Base-by-base conservation (phyloP, 345 rosid genomes). In the Pugionium cornutum region DNA sequence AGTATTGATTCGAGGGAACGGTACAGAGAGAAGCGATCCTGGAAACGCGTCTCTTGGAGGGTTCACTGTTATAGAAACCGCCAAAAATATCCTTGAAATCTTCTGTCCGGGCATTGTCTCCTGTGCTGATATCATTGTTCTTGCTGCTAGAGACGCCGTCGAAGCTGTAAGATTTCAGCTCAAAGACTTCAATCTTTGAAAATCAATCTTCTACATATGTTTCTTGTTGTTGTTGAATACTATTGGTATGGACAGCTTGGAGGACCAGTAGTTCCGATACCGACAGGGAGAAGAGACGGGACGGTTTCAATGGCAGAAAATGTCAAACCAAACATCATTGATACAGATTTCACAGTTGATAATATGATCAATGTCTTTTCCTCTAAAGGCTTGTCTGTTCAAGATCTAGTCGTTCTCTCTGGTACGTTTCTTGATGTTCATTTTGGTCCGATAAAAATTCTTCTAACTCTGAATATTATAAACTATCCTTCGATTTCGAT, bases 71-170 rank as follows among this genome's bases (percentile, higher is more conserved):
- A 83, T 89, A 27, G 83, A 89, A 72, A 77, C 78, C 26, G 85
- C 85, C 7, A 89, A 89, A 78, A 75, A 82, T 58, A 74, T 76
- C n/a, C 84, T 85, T 0, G 96, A 89, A 70, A 43, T 84, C 25
- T 70, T 86, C 67, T 89, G 96, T 72, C 96, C 92, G 0, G 82
- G 67, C 33, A 81, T 62, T 0, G 89, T 89, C 62, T 89, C 96
- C 6, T 89, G 94, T 18, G 91, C 91, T 45, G 94, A 86, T 63
- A 77, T 83, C 34, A 52, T 89, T 57, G 89, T 84, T 54, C 67
- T 89, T 58, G 91, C 96, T 8, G 96, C 91, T 30, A 73, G 94
- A 76, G 96, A 89, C 61, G 85, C 94, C 3, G 94, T 89, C 9
- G 85, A 78, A 60, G 69, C 86, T 53, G 92, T 86, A 82, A 81